Evolutionary conservation across 1,139 yeast species (phyloP).

Genomic region (Scheffersomyces cryptocercus): DNA sequence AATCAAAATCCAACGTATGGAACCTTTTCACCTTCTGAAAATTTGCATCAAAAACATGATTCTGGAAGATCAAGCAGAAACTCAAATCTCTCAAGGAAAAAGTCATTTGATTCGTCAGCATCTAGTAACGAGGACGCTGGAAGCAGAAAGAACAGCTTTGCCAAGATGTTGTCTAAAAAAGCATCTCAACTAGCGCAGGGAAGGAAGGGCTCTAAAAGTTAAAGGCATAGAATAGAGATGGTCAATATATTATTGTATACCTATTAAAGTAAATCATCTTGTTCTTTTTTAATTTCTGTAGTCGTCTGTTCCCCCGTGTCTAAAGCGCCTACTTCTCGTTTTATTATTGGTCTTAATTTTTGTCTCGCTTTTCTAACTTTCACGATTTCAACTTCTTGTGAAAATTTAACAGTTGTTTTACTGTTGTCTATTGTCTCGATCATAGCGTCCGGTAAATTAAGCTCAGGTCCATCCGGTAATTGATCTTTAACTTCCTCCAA

Average conservation of each 20-base stretch:
- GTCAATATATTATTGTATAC: background rate
- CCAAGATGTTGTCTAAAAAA: slow-evolving; percentile 31
- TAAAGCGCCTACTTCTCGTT: background rate
- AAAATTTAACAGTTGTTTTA: slow-evolving; percentile 51
- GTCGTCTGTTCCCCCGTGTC: slow-evolving; percentile 3
- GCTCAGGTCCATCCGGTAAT: slow-evolving; percentile 81
- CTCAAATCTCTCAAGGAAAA: slow-evolving; percentile 7
- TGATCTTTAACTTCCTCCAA: slow-evolving; percentile 33
- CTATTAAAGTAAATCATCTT: slow-evolving; percentile 4
- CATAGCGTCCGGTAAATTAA: slow-evolving; percentile 65
- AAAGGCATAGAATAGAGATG: slow-evolving; percentile 3
- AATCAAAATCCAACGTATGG: too few species aligned
- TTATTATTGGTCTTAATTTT: slow-evolving; percentile 10
- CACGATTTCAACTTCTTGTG: slow-evolving; percentile 59
- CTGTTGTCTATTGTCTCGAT: slow-evolving; percentile 69
- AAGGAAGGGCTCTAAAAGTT: slow-evolving; percentile 13
- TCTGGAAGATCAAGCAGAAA: slow-evolving; percentile 9
- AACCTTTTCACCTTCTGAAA: too few species aligned
- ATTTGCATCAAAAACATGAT: slow-evolving; percentile 4
- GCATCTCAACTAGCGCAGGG: slow-evolving; percentile 29
- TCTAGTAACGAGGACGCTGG: slow-evolving; percentile 9
- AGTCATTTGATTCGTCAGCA: slow-evolving; percentile 15
- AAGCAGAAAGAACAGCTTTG: slow-evolving; percentile 25
- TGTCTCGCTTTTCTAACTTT: slow-evolving; percentile 35
- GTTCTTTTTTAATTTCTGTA: slow-evolving; percentile 9